A percentile compares a stretch with the other conserved stretches of the same genome.
Evolutionary conservation across 73 alveolate genomes (phyloP).

Genomic region (Paramecium pentaurelia): DNA sequence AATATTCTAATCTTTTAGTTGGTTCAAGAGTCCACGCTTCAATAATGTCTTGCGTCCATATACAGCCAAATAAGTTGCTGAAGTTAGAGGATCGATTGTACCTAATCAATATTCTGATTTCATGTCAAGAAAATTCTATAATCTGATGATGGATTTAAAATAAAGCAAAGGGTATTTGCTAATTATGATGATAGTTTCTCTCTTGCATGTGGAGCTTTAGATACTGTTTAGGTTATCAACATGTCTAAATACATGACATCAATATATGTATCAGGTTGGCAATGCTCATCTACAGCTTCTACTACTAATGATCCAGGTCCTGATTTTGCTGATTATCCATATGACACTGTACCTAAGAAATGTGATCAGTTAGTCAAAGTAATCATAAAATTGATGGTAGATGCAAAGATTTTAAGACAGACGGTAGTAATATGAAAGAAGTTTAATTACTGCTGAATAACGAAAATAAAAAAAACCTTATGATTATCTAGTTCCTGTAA

Average conservation of each 20-base stretch:
- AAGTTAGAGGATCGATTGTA: conserved; percentile 36
- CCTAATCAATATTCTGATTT: conserved; percentile 35
- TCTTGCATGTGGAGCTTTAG: conserved; percentile 86
- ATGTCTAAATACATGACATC: conserved; percentile 82
- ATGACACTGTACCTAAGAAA: conserved; percentile 91
- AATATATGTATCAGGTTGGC: conserved; percentile 92
- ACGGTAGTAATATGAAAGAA: conserved; percentile 69
- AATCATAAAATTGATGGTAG: neutral
- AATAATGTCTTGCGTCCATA: conserved; percentile 53
- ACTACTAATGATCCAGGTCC: conserved; percentile 93
- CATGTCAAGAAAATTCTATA: conserved; percentile 48
- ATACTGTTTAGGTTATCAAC: conserved; percentile 76
- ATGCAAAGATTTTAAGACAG: conserved; percentile 75
- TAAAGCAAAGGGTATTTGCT: neutral
- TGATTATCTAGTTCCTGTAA: conserved; percentile 87
- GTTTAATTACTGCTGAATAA: conserved; percentile 66
- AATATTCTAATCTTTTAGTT: neutral
- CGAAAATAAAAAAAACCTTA: conserved; percentile 46
- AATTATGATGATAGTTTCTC: conserved; percentile 64
- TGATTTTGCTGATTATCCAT: conserved; percentile 94
- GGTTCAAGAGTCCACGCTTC: conserved; percentile 55
- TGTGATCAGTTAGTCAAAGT: conserved; percentile 54
- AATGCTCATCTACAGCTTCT: conserved; percentile 81
- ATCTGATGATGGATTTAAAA: conserved; percentile 38
- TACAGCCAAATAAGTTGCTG: conserved; percentile 52